These are phyloP conservation scores for Aureobasidium sp. DNA, from an alignment of 2,329 filamentous ascomycete genomes.

Conservation along the genomic window DNA sequence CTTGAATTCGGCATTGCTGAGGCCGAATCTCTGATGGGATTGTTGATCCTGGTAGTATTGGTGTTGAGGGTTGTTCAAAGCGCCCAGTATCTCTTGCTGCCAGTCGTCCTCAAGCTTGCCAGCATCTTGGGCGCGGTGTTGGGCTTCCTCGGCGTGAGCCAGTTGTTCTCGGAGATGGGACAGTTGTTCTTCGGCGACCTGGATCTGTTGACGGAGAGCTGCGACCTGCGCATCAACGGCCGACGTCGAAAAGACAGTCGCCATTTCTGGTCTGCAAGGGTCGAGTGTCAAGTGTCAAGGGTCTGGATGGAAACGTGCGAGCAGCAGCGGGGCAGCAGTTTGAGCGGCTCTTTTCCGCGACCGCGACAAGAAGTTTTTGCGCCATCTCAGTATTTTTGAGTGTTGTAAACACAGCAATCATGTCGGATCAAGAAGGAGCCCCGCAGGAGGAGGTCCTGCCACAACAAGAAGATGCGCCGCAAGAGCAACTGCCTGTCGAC, in stretches of 20 bases:
- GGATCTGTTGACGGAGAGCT: slow-evolving; percentile 37
- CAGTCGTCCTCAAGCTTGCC: slow-evolving; percentile 30
- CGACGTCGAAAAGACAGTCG: slow-evolving; percentile 20
- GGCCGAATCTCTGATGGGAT: slow-evolving; percentile 30
- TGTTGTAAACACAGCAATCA: background rate
- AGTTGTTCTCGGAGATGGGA: slow-evolving; percentile 35
- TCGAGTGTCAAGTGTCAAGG: background rate
- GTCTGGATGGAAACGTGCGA: background rate
- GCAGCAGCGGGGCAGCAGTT: background rate
- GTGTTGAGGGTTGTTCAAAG: slow-evolving; percentile 20
- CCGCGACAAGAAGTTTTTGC: background rate
- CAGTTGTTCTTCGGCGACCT: slow-evolving; percentile 36
- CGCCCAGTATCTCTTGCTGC: slow-evolving; percentile 35
- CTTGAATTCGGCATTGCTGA: slow-evolving; percentile 66
- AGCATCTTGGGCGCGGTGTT: slow-evolving; percentile 21
- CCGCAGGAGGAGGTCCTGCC: too few species aligned
- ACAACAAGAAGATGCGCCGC: background rate
- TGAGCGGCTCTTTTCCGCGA: slow-evolving; percentile 3
- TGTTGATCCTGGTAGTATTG: slow-evolving; percentile 8
- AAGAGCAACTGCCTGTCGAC: slow-evolving; percentile 17
- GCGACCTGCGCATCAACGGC: slow-evolving; percentile 26
- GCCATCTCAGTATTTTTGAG: background rate
- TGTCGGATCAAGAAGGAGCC: background rate
- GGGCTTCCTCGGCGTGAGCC: slow-evolving; percentile 34
- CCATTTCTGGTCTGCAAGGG: background rate